Evolutionary conservation across 805 yeast species (phyloP).

Genomic region (Yarrowia porcina): DNA sequence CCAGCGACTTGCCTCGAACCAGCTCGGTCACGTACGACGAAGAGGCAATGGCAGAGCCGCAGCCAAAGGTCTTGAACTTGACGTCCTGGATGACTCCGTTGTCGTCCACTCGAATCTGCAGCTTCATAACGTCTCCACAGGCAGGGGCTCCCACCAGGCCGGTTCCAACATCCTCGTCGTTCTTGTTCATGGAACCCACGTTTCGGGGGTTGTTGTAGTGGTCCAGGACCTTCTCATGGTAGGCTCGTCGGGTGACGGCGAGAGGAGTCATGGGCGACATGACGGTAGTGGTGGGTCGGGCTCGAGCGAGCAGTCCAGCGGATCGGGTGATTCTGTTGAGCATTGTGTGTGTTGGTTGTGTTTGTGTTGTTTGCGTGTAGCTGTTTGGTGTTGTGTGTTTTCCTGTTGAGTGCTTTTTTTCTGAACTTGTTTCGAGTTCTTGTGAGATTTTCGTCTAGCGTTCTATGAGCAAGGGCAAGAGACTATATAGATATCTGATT

Average conservation of each 20-base stretch:
- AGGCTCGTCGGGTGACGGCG: constrained; percentile 37
- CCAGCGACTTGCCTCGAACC: constrained; percentile 90
- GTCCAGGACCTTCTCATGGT: constrained; percentile 91
- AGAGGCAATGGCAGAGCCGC: constrained; percentile 97
- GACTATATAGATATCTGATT: constrained; percentile 16
- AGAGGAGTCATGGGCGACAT: neutral
- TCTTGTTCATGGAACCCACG: constrained; percentile 88
- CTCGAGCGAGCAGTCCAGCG: constrained; percentile 11
- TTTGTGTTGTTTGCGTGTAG: no score
- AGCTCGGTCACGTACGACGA: constrained; percentile 92
- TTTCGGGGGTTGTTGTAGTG: constrained; percentile 96
- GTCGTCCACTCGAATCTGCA: constrained; percentile 89
- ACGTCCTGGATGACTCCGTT: constrained; percentile 92
- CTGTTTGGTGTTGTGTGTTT: neutral
- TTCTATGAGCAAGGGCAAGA: neutral
- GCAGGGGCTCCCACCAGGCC: constrained; percentile 99
- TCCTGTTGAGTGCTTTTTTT: neutral
- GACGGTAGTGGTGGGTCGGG: constrained; percentile 6
- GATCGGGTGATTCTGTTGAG: constrained; percentile 14
- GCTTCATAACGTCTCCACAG: constrained; percentile 98
- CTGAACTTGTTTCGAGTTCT: neutral
- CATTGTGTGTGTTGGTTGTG: neutral
- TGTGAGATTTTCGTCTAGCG: neutral
- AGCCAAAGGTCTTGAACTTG: constrained; percentile 98
- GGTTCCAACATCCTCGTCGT: constrained; percentile 76